Conservation (phyloP, 2,329 filamentous ascomycete species). For the Colletotrichum costaricense region DNA sequence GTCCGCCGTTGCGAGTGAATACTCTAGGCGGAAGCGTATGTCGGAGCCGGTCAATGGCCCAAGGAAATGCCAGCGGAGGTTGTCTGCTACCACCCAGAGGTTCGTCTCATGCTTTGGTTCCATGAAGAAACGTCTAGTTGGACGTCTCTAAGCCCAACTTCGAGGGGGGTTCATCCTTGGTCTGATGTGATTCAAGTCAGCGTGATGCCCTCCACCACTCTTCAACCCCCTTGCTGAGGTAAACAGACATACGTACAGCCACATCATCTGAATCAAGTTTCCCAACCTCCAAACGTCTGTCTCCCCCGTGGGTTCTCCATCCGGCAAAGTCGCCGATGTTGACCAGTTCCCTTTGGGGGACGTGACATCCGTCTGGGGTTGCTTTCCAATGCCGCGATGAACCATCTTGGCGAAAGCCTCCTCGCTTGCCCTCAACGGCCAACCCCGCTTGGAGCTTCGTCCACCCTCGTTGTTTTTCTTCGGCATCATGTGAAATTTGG, state of each 20-base stretch:
- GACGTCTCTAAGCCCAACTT: too few relatives aligned
- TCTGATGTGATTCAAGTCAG: not conserved
- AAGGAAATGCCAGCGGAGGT: not conserved
- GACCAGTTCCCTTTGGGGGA: not conserved
- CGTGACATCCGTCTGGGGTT: conserved; percentile 18
- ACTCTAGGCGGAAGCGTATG: not conserved
- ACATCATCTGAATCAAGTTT: not conserved
- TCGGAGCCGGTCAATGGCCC: not conserved
- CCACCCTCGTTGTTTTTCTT: not conserved
- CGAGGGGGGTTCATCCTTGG: too few relatives aligned
- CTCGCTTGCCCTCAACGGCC: not conserved
- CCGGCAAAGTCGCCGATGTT: conserved; percentile 22
- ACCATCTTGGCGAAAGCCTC: conserved; percentile 17
- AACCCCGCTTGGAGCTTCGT: not conserved
- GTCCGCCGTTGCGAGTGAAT: not conserved
- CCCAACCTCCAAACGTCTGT: not conserved
- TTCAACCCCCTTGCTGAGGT: not conserved
- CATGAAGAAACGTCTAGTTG: too few relatives aligned
- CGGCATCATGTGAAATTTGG: conserved; percentile 29
- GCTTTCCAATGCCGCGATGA: conserved; percentile 12
- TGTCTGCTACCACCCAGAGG: not conserved
- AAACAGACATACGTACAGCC: not conserved
- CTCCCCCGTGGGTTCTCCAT: not conserved
- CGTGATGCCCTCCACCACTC: not conserved
- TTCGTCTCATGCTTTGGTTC: not conserved